Evolutionary conservation across 352 stramenopile genomes (phyloP).

Genomic region (Pilasporangium apinafurcum): DNA sequence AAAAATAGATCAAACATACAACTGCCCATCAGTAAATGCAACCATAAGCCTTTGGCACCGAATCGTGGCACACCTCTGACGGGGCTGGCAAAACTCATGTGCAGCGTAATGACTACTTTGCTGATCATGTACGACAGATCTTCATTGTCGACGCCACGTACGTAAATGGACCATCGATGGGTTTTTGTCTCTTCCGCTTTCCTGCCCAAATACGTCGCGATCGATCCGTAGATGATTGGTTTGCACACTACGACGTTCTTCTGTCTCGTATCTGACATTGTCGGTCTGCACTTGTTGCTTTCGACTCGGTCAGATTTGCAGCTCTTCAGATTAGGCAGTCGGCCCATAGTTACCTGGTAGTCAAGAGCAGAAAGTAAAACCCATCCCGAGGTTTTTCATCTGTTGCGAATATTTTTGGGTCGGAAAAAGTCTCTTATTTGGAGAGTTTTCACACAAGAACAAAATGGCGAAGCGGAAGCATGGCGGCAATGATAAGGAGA

Average conservation of each 20-base stretch:
- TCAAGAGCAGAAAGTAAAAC: background rate
- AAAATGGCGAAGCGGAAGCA: constrained; percentile 36
- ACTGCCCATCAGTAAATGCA: background rate
- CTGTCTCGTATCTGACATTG: constrained; percentile 69
- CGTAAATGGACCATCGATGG: constrained; percentile 93
- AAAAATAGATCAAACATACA: background rate
- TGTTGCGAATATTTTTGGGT: background rate
- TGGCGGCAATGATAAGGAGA: background rate
- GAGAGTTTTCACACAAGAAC: background rate
- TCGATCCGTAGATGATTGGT: constrained; percentile 93
- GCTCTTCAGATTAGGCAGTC: too few relatives aligned
- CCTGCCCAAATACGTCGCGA: constrained; percentile 90
- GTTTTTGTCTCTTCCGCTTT: constrained; percentile 93
- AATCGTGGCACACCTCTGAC: constrained; percentile 56
- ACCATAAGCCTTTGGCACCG: background rate
- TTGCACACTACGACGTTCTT: constrained; percentile 85
- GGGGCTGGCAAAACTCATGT: constrained; percentile 94
- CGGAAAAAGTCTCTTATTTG: constrained; percentile 6
- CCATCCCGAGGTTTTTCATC: too few relatives aligned
- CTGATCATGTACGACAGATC: constrained; percentile 93
- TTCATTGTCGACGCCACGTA: constrained; percentile 90
- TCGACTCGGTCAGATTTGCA: too few relatives aligned
- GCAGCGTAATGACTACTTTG: constrained; percentile 97
- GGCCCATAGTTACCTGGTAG: background rate
- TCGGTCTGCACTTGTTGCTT: too few relatives aligned